Conservation (phyloP, 805 yeast species). For the Barnettozyma botsteinii region DNA sequence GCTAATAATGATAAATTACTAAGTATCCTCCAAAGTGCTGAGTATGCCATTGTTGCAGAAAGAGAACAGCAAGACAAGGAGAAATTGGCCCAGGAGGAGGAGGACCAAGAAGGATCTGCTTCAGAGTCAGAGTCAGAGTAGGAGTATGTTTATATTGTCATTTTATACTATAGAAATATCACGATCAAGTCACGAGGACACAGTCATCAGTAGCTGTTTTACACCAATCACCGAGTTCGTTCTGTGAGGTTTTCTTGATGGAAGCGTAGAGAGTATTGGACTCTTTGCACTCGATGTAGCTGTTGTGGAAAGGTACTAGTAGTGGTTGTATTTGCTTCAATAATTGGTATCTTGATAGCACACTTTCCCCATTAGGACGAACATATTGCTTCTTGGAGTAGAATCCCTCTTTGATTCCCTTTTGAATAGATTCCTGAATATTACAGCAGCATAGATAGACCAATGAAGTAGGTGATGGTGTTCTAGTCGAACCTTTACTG, state of each 20-base stretch:
- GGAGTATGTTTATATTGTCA: too few relatives aligned
- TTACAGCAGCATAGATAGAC: slow-evolving; percentile 21
- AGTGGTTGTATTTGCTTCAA: slow-evolving; percentile 21
- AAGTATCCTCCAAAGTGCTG: slow-evolving; percentile 74
- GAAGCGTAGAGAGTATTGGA: slow-evolving; percentile 24
- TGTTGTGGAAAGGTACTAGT: slow-evolving; percentile 2
- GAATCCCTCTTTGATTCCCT: slow-evolving; percentile 59
- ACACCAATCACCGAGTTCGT: slow-evolving; percentile 41
- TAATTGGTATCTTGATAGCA: slow-evolving; percentile 27
- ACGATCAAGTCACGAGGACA: neutral
- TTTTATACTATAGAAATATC: neutral
- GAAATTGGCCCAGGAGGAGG: slow-evolving; percentile 31
- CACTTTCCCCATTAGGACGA: slow-evolving; percentile 37
- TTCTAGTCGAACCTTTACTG: slow-evolving; percentile 5
- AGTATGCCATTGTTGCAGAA: slow-evolving; percentile 51
- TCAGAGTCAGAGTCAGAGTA: slow-evolving; percentile 16
- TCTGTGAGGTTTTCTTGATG: slow-evolving; percentile 27
- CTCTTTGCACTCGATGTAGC: slow-evolving; percentile 31
- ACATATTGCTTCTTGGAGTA: slow-evolving; percentile 40
- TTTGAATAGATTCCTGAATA: slow-evolving; percentile 34
- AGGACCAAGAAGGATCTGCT: slow-evolving; percentile 20
- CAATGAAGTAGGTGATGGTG: slow-evolving; percentile 26
- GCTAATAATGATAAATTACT: slow-evolving; percentile 45
- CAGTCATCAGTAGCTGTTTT: slow-evolving; percentile 41
- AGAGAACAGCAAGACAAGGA: slow-evolving; percentile 22